phyloP scores from a whole-genome alignment of 129 eudicot genomes.

The Artemisia annua region DNA sequence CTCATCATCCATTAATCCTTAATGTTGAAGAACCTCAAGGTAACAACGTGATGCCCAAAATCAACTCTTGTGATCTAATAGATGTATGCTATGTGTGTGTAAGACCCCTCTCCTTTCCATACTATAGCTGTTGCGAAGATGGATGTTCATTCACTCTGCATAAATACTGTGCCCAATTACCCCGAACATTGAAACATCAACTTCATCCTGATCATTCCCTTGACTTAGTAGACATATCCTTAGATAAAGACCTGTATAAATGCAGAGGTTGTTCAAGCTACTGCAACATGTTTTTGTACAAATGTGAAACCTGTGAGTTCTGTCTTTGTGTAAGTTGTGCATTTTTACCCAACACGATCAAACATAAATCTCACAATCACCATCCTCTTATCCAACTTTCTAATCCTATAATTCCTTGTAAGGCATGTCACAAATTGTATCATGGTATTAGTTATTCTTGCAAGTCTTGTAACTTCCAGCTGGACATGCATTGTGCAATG shows the following conservation, averaged over 20 bases:
- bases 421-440: background rate
- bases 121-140: conserved; percentile 5
- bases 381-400: conserved; percentile 9
- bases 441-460: background rate
- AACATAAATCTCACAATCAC: conserved; percentile 13
- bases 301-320: background rate
- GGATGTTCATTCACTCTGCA: conserved; percentile 18
- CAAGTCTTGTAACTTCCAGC: background rate
- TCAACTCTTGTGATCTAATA: background rate
- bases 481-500: background rate
- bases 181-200: background rate
- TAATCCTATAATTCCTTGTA: background rate
- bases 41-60: background rate
- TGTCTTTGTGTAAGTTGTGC: background rate
- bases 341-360: conserved; percentile 15
- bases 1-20: conserved; percentile 3
- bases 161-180: conserved; percentile 18
- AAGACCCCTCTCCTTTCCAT: conserved; percentile 13
- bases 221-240: background rate
- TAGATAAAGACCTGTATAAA: accelerated
- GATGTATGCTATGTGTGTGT: conserved; percentile 9
- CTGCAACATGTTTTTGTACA: background rate
- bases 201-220: conserved; percentile 4
- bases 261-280: background rate
- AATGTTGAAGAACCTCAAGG: background rate